Percentiles rank a stretch among this genome's conserved stretches.
Evolutionary conservation across 2,329 filamentous ascomycete species (phyloP).

Genomic region (Fusarium neocosmosporiellum): DNA sequence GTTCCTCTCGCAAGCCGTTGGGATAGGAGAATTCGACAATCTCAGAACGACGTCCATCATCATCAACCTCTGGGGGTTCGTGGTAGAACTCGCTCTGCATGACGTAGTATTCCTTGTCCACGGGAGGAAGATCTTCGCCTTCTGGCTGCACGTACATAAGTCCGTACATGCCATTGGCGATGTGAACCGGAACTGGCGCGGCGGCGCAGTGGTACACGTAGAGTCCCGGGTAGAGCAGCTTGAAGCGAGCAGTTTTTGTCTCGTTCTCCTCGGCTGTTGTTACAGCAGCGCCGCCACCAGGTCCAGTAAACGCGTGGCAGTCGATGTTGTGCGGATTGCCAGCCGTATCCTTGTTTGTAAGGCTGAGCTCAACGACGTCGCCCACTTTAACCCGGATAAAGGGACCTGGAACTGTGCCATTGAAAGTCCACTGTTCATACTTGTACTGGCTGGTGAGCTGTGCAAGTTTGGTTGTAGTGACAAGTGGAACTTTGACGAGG

Average conservation of each 20-base stretch:
- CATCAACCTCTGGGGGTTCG: conserved; percentile 22
- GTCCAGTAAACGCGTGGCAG: conserved; percentile 23
- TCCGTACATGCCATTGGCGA: conserved; percentile 16
- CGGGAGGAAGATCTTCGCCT: conserved; percentile 1
- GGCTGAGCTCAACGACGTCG: conserved; percentile 17
- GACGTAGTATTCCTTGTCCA: conserved; percentile 28
- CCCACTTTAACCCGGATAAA: conserved; percentile 23
- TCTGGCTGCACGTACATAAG: conserved; percentile 26
- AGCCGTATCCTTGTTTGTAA: conserved; percentile 14
- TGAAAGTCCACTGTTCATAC: conserved; percentile 29
- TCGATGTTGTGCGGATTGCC: conserved; percentile 26
- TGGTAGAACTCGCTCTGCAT: conserved; percentile 34
- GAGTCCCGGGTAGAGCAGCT: conserved; percentile 22
- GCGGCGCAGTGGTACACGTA: conserved; percentile 21
- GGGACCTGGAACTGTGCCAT: conserved; percentile 22
- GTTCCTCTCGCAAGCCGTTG: background rate
- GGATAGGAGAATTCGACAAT: conserved; percentile 26
- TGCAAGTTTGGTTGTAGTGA: conserved; percentile 16
- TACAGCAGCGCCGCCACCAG: conserved; percentile 23
- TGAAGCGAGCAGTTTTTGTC: conserved; percentile 22
- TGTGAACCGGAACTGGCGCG: conserved; percentile 5
- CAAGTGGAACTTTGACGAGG: background rate
- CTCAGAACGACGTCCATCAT: conserved; percentile 17
- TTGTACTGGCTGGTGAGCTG: conserved; percentile 26
- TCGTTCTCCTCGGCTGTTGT: conserved; percentile 26